Conservation (phyloP, 768 basidiomycete genomes). For the Cubamyces lactineus region DNA sequence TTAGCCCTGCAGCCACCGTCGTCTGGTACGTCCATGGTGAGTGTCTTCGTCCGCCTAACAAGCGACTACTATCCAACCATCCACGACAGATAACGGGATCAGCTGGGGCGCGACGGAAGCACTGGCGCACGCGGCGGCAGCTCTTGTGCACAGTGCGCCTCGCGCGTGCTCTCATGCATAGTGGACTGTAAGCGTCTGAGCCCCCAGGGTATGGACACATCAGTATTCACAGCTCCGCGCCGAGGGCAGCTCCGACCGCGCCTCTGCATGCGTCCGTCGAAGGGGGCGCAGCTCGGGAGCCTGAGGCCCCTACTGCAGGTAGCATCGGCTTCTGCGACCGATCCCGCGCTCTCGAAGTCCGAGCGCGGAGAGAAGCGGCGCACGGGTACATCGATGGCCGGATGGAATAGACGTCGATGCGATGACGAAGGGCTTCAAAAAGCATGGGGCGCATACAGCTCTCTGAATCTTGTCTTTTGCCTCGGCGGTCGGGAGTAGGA, state of each 20-base stretch:
- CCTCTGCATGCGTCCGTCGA: no score
- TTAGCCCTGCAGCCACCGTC: no score
- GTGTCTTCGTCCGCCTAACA: no score
- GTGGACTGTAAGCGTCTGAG: neutral
- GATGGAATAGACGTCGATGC: neutral
- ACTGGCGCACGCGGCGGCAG: neutral
- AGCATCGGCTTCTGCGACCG: slow-evolving; percentile 3
- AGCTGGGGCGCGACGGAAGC: neutral
- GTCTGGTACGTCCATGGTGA: no score
- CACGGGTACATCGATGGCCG: neutral
- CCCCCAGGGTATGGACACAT: neutral
- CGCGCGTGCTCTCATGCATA: neutral
- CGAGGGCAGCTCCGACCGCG: neutral
- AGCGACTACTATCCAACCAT: neutral
- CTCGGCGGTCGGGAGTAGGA: neutral
- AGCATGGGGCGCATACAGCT: neutral
- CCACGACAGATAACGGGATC: neutral
- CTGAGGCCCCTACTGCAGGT: no score
- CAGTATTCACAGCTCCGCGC: neutral
- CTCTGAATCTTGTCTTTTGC: neutral
- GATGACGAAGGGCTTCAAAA: neutral
- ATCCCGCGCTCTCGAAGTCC: neutral
- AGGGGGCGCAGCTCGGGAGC: neutral
- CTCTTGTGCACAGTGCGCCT: neutral
- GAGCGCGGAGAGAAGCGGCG: neutral